Base-by-base conservation (phyloP, 768 basidiomycete genomes). In the Hericium coralloides region DNA sequence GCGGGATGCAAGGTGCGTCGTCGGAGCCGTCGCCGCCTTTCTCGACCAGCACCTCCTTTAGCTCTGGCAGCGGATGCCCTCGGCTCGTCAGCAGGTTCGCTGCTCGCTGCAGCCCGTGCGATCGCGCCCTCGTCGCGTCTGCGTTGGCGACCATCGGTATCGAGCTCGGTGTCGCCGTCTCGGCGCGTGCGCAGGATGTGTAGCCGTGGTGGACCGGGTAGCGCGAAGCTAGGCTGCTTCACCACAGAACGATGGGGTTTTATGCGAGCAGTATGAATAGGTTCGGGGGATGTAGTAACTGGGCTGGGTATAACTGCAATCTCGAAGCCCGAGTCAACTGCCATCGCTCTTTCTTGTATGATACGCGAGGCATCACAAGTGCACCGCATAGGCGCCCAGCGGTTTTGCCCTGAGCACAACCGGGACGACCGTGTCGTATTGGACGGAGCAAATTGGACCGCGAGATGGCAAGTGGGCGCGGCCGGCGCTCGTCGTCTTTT, bases 61-160 rank as follows among this genome's bases (percentile, higher is more conserved):
- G 20, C 55, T 58, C 60, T 0, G 56, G 57, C 26, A 62, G 55
- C 2, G 55, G 59, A 31, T 56, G 41, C 6, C 65, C 61, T 6
- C 59, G 61, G 25, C 47, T 55, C 9, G 65, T 65, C 23, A 61
- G 48, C 55, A 66, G 15, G 26, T 58, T 58, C 51, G 55, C 37
- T 5, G 64, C 65, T 10, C 61, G 62, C 50, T 50, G 60, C 31
- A 66, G 56, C 43, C 43, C 12, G 14, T 20, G 7, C 43, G 43
- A n/a, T 12, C 9, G n/a, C n/a, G n/a, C 15, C n/a, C 43, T n/a
- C 43, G n/a, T 45, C 20, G 15, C 43, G 43, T 45, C 20, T 20
- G 43, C 43, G n/a, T 20, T 45, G n/a, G 43, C n/a, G 43, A 10
- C 43, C 43, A n/a, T 18, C 20, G n/a, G n/a, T 20, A 45, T 20